Conservation (phyloP, 2,329 filamentous ascomycete genomes). For the Diaporthe helianthi region DNA sequence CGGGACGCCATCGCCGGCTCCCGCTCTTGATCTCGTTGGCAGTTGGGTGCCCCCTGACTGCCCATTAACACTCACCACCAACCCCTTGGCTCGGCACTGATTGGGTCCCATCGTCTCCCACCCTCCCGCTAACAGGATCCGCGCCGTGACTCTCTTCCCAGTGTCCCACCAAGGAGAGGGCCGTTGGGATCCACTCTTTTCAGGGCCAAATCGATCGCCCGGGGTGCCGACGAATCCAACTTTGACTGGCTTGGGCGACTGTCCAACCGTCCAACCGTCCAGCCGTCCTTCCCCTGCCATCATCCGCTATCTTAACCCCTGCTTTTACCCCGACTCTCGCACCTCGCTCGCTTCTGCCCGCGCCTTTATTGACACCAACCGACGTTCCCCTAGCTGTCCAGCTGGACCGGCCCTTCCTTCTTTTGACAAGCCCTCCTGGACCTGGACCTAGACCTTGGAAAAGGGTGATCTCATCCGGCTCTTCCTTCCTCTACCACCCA, state of each 20-base stretch:
- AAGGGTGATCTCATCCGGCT: constrained; percentile 28
- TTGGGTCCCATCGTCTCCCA: constrained; percentile 32
- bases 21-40: constrained; percentile 18
- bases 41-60: constrained; percentile 27
- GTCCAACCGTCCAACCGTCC: constrained; percentile 25
- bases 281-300: too few relatives aligned
- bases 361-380: constrained; percentile 22
- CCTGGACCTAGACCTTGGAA: constrained; percentile 17
- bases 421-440: constrained; percentile 26
- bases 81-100: constrained; percentile 32
- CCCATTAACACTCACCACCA: constrained; percentile 7
- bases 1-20: constrained; percentile 26
- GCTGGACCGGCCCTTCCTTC: constrained; percentile 18
- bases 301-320: constrained; percentile 26
- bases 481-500: constrained; percentile 1
- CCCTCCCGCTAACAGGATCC: constrained; percentile 28
- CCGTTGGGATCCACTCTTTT: constrained; percentile 31
- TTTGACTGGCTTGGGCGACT: neutral
- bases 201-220: constrained; percentile 30
- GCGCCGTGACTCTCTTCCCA: constrained; percentile 22
- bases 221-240: constrained; percentile 24
- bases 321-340: constrained; percentile 29
- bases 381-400: constrained; percentile 23
- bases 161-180: too few relatives aligned
- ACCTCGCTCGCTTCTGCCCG: constrained; percentile 26